Evolutionary conservation across 495 filamentous ascomycete genomes (phyloP).

Genomic region (Cercophora scortea): DNA sequence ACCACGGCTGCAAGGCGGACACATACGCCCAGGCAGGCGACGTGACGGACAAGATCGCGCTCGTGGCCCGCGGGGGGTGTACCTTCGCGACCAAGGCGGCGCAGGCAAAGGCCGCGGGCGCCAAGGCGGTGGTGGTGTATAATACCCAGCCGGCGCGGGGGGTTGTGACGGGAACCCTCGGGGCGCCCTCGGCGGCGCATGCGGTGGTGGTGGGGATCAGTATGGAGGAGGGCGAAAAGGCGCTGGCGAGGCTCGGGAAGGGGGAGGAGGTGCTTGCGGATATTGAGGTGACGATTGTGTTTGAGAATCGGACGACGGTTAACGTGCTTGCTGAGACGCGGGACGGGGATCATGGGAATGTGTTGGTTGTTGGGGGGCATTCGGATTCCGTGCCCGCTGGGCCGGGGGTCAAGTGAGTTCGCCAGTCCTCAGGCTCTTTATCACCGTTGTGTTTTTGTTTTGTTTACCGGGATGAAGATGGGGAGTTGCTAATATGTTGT

Average conservation of each 20-base stretch:
- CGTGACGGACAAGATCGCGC: conserved; percentile 49
- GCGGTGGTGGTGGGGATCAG: conserved; percentile 49
- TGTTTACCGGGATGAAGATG: neutral
- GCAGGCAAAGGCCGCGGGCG: conserved; percentile 52
- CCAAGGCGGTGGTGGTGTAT: conserved; percentile 53
- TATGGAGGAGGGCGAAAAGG: conserved; percentile 39
- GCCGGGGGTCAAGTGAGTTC: conserved; percentile 36
- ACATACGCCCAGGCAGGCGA: conserved; percentile 53
- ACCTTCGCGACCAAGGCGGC: conserved; percentile 53
- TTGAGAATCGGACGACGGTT: conserved; percentile 44
- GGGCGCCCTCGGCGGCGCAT: conserved; percentile 33
- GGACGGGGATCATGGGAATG: conserved; percentile 54
- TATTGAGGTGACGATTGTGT: conserved; percentile 25
- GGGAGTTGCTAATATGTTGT: neutral
- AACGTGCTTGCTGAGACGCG: conserved; percentile 67
- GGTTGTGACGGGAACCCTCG: conserved; percentile 46
- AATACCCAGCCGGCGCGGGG: conserved; percentile 59
- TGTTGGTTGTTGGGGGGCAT: conserved; percentile 58
- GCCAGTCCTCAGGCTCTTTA: neutral
- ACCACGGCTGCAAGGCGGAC: conserved; percentile 46
- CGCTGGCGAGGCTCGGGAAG: conserved; percentile 32
- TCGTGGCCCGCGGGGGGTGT: conserved; percentile 56
- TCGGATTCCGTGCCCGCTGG: conserved; percentile 58
- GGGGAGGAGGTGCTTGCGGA: conserved; percentile 18
- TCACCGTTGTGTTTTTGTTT: neutral